phyloP scores from a whole-genome alignment of 106 monocot genomes.

The Acanthochlamys bracteata region DNA sequence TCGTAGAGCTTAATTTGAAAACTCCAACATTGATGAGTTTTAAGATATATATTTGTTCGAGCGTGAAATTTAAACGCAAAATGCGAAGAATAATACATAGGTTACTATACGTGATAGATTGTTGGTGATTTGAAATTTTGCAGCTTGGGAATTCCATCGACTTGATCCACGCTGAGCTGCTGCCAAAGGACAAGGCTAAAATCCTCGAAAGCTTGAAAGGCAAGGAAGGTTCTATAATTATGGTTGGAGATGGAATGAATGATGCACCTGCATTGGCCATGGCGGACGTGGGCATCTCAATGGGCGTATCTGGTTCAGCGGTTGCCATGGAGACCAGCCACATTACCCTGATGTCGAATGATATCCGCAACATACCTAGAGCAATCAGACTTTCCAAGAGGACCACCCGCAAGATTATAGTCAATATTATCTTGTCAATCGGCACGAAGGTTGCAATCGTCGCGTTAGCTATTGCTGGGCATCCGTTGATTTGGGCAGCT shows the following conservation, averaged over 20 bases:
- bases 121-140: neutral
- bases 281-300: conserved; percentile 86
- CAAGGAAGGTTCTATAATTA: conserved; percentile 40
- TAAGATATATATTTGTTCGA: too few relatives aligned
- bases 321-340: conserved; percentile 89
- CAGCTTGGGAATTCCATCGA: conserved; percentile 56
- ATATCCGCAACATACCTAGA: conserved; percentile 63
- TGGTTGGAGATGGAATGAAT: conserved; percentile 97
- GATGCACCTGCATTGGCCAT: conserved; percentile 84
- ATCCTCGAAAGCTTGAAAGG: conserved; percentile 52
- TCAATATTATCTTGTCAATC: conserved; percentile 65
- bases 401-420: conserved; percentile 45
- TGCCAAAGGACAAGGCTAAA: conserved; percentile 73
- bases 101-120: too few relatives aligned
- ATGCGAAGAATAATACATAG: too few relatives aligned
- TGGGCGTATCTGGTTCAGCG: conserved; percentile 95
- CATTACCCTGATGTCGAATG: conserved; percentile 89
- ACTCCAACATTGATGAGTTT: too few relatives aligned
- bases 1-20: too few relatives aligned
- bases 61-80: too few relatives aligned
- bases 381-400: conserved; percentile 62
- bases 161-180: conserved; percentile 64
- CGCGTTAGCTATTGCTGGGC: conserved; percentile 59
- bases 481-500: conserved; percentile 88
- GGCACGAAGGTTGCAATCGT: conserved; percentile 53